Evolutionary conservation across 495 filamentous ascomycete species (phyloP).

Genomic region (Aspergillus nanangensis): DNA sequence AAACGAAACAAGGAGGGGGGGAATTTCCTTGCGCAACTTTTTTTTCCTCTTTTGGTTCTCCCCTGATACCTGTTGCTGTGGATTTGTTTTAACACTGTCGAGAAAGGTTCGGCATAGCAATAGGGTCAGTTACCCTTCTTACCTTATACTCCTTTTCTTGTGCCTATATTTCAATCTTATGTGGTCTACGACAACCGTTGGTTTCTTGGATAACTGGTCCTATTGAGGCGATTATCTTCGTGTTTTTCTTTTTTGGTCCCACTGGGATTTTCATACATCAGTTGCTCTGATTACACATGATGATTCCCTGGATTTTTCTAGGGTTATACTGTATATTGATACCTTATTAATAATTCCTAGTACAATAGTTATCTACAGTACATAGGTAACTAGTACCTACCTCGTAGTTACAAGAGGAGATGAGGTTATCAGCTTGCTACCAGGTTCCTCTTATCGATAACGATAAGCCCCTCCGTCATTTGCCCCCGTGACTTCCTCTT

Average conservation of each 20-base stretch:
- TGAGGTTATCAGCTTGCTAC: no score
- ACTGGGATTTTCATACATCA: not conserved
- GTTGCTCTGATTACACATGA: not conserved
- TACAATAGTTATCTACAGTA: not conserved
- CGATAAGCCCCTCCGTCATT: slow-evolving; percentile 8
- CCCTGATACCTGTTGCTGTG: not conserved
- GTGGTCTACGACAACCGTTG: not conserved
- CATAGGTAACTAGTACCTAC: not conserved
- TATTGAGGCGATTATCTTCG: not conserved
- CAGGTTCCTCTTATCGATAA: not conserved
- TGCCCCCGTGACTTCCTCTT: slow-evolving; percentile 8
- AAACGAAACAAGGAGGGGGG: not conserved
- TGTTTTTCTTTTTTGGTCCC: not conserved
- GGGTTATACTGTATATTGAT: not conserved
- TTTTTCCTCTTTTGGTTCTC: not conserved
- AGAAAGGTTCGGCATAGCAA: not conserved
- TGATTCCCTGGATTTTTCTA: not conserved
- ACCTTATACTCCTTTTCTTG: not conserved
- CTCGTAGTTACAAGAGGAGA: not conserved
- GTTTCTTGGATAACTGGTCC: not conserved
- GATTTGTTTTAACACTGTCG: not conserved
- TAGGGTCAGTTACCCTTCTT: not conserved
- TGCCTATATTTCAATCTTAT: not conserved
- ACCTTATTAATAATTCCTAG: not conserved
- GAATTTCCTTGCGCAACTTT: not conserved